These are phyloP conservation scores for Xylariales sp. DNA, from an alignment of 2,329 filamentous ascomycete genomes.

Conservation along the genomic window DNA sequence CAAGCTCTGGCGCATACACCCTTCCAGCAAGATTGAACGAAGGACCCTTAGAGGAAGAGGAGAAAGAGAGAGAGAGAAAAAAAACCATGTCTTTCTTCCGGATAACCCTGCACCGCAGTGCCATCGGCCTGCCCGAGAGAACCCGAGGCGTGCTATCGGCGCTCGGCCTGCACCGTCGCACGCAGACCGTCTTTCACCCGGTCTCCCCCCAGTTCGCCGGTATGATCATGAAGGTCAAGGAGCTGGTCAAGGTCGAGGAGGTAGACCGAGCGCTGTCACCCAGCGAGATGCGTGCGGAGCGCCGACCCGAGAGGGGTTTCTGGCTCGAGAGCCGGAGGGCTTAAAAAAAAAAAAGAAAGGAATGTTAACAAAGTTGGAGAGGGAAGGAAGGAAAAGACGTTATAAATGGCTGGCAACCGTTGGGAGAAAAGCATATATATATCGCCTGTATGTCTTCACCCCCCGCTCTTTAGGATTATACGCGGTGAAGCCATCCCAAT, in stretches of 20 bases:
- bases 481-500: too few species aligned
- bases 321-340: conserved; percentile 61
- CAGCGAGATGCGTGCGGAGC: conserved; percentile 63
- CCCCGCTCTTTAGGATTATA: too few species aligned
- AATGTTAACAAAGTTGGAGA: too few species aligned
- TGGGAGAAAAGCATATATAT: too few species aligned
- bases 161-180: conserved; percentile 79
- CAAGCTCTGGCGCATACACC: too few species aligned
- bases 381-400: too few species aligned
- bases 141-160: conserved; percentile 77
- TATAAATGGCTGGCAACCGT: too few species aligned
- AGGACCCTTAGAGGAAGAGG: too few species aligned
- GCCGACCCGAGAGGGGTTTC: conserved; percentile 76
- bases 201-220: conserved; percentile 78
- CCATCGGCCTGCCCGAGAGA: conserved; percentile 80
- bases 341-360: conserved; percentile 10
- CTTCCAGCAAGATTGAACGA: too few species aligned
- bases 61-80: too few species aligned
- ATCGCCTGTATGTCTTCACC: too few species aligned
- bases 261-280: conserved; percentile 62
- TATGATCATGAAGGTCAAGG: conserved; percentile 92
- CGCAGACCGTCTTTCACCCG: conserved; percentile 85
- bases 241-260: conserved; percentile 79
- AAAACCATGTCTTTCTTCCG: conserved; percentile 73
- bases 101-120: conserved; percentile 83